A percentile compares a stretch with the other conserved stretches of the same genome.
These are phyloP conservation scores for Fusarium kyushuense DNA, from an alignment of 2,329 filamentous ascomycete genomes.

Conservation along the genomic window DNA sequence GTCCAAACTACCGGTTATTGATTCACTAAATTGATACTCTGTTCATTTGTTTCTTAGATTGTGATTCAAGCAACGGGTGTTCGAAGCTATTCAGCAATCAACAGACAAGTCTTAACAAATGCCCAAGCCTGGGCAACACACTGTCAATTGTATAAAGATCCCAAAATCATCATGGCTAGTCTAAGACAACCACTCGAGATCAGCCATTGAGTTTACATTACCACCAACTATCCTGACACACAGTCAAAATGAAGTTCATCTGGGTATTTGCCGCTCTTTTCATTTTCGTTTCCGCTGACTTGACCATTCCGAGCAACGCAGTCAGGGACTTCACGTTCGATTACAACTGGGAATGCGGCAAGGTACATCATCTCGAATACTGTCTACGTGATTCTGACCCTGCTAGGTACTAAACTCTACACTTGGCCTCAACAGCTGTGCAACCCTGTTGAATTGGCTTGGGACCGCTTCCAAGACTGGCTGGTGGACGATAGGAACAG, in stretches of 20 bases:
- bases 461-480: not conserved
- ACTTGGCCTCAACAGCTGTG: not conserved
- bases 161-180: rapidly evolving
- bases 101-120: no score
- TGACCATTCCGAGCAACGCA: not conserved
- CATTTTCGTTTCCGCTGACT: not conserved
- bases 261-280: not conserved
- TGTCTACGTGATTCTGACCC: not conserved
- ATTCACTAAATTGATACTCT: not conserved
- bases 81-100: not conserved
- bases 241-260: not conserved
- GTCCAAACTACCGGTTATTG: rapidly evolving
- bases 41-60: no score
- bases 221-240: not conserved
- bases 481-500: not conserved
- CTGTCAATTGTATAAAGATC: not conserved
- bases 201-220: not conserved
- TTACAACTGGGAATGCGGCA: conserved; percentile 20
- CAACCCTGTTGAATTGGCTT: not conserved
- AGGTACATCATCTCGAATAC: not conserved
- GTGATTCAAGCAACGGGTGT: not conserved
- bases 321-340: not conserved
- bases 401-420: not conserved
- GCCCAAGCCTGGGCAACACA: no score
- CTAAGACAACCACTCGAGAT: not conserved